Evolutionary conservation across 2,329 filamentous ascomycete species (phyloP).

Genomic region (Plectosphaerella sp.): DNA sequence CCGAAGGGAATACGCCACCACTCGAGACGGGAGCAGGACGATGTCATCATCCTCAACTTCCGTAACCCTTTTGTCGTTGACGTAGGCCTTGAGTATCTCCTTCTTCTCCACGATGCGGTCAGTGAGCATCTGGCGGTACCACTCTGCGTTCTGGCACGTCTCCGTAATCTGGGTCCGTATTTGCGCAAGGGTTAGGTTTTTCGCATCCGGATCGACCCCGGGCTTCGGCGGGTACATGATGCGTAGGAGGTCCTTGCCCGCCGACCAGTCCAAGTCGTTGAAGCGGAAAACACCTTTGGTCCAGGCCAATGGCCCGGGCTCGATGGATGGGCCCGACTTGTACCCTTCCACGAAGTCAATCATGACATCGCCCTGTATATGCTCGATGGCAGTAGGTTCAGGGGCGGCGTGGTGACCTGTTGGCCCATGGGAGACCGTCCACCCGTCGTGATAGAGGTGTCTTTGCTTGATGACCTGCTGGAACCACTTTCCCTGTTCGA

Average conservation of each 20-base stretch:
- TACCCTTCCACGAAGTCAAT: slow-evolving; percentile 17
- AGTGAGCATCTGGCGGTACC: no score
- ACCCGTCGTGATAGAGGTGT: slow-evolving; percentile 8
- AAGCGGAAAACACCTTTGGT: not conserved
- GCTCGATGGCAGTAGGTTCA: slow-evolving; percentile 6
- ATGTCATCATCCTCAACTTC: slow-evolving; percentile 7
- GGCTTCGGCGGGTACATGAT: not conserved
- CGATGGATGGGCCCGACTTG: slow-evolving; percentile 3
- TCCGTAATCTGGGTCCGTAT: not conserved
- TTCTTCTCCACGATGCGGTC: not conserved
- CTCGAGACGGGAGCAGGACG: slow-evolving; percentile 10
- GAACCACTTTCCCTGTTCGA: slow-evolving; percentile 4
- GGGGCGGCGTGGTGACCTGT: not conserved
- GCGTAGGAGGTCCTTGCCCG: not conserved
- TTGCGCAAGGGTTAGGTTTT: not conserved
- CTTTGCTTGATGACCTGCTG: not conserved
- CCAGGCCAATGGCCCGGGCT: slow-evolving; percentile 7
- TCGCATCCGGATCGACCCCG: not conserved
- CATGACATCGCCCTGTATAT: slow-evolving; percentile 18
- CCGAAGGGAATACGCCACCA: slow-evolving; percentile 17
- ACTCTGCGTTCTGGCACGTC: not conserved
- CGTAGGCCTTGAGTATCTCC: not conserved
- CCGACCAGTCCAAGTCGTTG: not conserved
- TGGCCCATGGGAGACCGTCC: slow-evolving; percentile 4
- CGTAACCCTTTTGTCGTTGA: not conserved